Evolutionary conservation across 148 eudicot species (phyloP), one percentile per base, ranked within the genome.

Genomic region (Talinum fruticosum): DNA sequence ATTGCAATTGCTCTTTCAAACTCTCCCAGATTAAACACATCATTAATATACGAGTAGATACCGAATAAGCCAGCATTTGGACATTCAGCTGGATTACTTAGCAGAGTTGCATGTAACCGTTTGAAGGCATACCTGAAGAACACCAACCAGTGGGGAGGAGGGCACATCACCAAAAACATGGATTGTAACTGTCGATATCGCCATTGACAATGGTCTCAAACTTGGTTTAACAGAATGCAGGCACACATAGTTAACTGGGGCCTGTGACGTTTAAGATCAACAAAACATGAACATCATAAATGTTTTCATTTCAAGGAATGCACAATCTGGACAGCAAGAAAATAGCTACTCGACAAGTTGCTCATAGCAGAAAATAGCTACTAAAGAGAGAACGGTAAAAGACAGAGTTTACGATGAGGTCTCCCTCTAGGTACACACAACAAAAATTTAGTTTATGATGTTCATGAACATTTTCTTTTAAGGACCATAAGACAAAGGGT

Each of bases 161-260:
- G 98, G 97, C 81, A 94, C 97, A 71, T 94, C 98, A 16, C 98
- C 98, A 75, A 94, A 87, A 23, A 92, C 79, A 81, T 94, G 98
- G 82, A 94, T 94, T 37, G 92, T 65, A 28, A 94, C 98, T 10
- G 92, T 90, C 26, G 97, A 89, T 73, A 94, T 92, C 32, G 98
- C 97, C 97, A 94, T 94, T 54, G 98, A 87, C 70, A 92, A 84
- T 38, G 98, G 98, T 74, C 97, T 86, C 76, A 92, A 71, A 83
- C 92, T 89, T 18, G 97, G 97, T 68, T 84, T 86, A 26, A 94
- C 94, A 70, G 86, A 87, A 83, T 92, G 98, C 62, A 94, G 90
- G 76, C 93, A 89, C 59, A 94, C 86, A 62, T 80, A 94, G 83
- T 94, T 94, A n/a, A 92, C 97, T 37, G 98, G 98, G 54, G 89